Evolutionary conservation across 2,329 filamentous ascomycete genomes (phyloP), one percentile per base, ranked within the genome.

Genomic region (Fusarium kyushuense): DNA sequence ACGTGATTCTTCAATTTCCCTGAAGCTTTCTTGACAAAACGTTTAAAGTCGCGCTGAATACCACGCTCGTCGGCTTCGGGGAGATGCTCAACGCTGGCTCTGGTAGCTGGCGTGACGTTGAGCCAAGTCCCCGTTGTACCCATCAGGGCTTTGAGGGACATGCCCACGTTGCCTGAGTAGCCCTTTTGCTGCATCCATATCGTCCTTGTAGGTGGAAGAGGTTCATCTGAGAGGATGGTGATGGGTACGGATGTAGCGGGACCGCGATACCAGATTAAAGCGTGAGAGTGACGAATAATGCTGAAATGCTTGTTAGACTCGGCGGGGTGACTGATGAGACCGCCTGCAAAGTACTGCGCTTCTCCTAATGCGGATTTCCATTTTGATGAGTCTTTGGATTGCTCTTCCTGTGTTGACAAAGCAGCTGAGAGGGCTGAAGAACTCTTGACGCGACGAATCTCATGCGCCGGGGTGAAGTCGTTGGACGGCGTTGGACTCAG

Each of bases 161-260:
- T 90, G 19, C 90, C 90, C 48, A 89, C 84, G 72, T 89, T 89
- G 6, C 90, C 90, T 0, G 87, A 88, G 79, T 83, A 91, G 3
- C 90, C 90, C 67, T 89, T 90, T 60, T 84, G 84, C 78, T 92
- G 90, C 27, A 92, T 79, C 87, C 89, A 92, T 16, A 92, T 75
- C 0, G 86, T 87, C 9, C 90, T 83, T 25, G 85, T 83, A 0
- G 78, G 54, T 0, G 90, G 88, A 0, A 92, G 75, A 1, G 84
- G 83, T 3, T 79, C 77, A 64, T 90, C 86, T 0, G 84, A 85
- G 71, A 92, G 89, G 46, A 92, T 83, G 3, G 89, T 89, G 38
- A 93, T 81, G 5, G 86, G 82, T 7, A 92, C 81, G 10, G 85
- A 87, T 0, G 90, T 93, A 5, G 83, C 81, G 2, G 87, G 84